Base-by-base conservation (phyloP, 2,329 filamentous ascomycete genomes). In the Botrytis hyacinthi region DNA sequence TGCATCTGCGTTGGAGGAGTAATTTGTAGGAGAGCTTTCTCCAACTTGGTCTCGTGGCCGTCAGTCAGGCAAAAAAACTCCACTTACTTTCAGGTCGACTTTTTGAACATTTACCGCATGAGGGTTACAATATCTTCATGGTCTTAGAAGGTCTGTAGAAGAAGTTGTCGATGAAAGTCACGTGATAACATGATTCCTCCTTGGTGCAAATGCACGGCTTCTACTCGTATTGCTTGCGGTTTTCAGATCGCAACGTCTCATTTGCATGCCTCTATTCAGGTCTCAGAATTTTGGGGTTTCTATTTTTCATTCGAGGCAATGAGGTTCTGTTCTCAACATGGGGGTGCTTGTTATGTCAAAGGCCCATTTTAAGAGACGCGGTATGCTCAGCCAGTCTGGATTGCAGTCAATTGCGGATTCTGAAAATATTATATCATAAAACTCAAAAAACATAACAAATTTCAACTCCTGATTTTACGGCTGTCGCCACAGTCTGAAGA, bases 121-220 rank as follows among this genome's bases (percentile, higher is more conserved):
- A 51, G 48, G n/a, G 26, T n/a, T n/a, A 54, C 48, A 54, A 7
- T 6, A n/a, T 54, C 14, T n/a, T 54, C 48, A 5, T 54, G 48
- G 14, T n/a, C 12, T 16, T 16, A 54, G 8, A 48, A 48, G 20
- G 46, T 48, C 8, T 48, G 20, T n/a, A n/a, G 26, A n/a, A 16
- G 26, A n/a, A 12, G 18, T 35, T 35, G 57, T 48, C 8, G 8
- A 26, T 0, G 3, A 0, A 22, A 1, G 1, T 32, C 57, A 59
- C 57, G 57, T 59, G 57, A 22, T 12, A 12, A 1, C 0, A 5
- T 14, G 6, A 3, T 14, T 32, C 18, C 29, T 59, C 29, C 57
- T 35, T 35, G 29, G 29, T 59, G 57, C 16, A 20, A 59, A 22
- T 18, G 57, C 57, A 59, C 54, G 54, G 54, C 16, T 35, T 59